phyloP scores from a whole-genome alignment of 306 rosid species.

The Amphicarpaea edgeworthii region DNA sequence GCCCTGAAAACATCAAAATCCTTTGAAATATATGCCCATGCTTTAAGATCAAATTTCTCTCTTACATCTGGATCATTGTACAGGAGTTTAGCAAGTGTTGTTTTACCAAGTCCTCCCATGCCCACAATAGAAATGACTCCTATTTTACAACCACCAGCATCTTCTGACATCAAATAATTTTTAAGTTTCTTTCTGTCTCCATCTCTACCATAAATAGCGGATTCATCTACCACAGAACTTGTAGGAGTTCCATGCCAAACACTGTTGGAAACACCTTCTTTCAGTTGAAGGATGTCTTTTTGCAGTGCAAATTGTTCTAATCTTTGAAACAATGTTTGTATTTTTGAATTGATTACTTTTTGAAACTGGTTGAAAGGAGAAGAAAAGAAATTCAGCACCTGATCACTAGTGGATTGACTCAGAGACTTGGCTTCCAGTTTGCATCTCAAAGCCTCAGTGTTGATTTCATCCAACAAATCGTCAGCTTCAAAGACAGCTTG shows the following conservation, averaged over 20 bases:
- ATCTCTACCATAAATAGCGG: constrained; percentile 32
- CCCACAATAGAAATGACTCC: constrained; percentile 35
- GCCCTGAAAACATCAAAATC: constrained; percentile 17
- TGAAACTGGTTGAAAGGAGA: background rate
- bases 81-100: constrained; percentile 36
- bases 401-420: background rate
- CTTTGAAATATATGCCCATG: background rate
- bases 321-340: constrained; percentile 6
- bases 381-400: constrained; percentile 16
- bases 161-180: constrained; percentile 24
- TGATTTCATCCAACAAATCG: background rate
- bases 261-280: constrained; percentile 20
- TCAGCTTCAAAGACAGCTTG: constrained; percentile 1
- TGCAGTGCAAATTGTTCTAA: constrained; percentile 23
- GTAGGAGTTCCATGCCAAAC: constrained; percentile 35
- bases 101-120: constrained; percentile 38
- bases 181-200: constrained; percentile 1
- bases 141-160: background rate
- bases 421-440: background rate
- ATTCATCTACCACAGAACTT: constrained; percentile 33
- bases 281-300: constrained; percentile 8
- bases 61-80: background rate
- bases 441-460: constrained; percentile 15
- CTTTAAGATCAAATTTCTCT: constrained; percentile 17
- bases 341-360: background rate